Base-by-base conservation (phyloP, 108 stramenopile genomes). In the Cyclotella kingstonii region DNA sequence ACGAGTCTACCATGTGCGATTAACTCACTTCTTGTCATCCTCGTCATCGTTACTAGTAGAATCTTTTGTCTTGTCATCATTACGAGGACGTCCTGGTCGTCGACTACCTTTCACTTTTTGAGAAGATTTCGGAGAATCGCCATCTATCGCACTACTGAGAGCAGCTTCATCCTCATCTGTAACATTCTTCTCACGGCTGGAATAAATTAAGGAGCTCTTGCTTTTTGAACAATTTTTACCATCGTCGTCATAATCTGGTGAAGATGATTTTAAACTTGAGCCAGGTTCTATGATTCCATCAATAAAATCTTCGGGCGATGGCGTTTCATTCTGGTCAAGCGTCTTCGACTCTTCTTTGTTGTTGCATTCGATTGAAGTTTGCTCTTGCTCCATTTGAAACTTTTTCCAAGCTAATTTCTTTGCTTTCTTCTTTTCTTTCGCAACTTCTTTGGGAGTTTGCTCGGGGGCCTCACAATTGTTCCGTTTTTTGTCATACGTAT, bases 381-480 rank as follows among this genome's bases (percentile, higher is more conserved):
- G 36, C 9, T 56, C 38, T 41, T 73, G 60, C 35, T 68, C 78
- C 41, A 70, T 47, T 44, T 70, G 67, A 8, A 43, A 45, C 30
- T 68, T 75, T 68, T 55, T 80, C 70, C 21, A 54, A 10, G 72
- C 72, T 31, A 68, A 44, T 55, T 84, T 82, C 46, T 73, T 80
- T 30, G 70, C 68, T 35, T 60, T 60, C 50, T 78, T 70, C 65
- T 76, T 73, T 53, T 86, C 85, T 40, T 81, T 86, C 8, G 70
- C 67, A 14, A 80, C 84, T 54, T 90, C 77, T 60, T 86, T 79
- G 11, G 54, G 57, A 21, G 76, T 86, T 59, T 90, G 89, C 57
- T 91, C 89, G 0, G 78, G 77, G 10, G 83, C 86, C 3, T 60
- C 60, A 61, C 94, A 95, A 35, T 51, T 60, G 41, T 76, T 87